A percentile compares a stretch with the other conserved stretches of the same genome.
Conservation (phyloP, 257 asterid genomes). For the Thymus quinquecostatus region DNA sequence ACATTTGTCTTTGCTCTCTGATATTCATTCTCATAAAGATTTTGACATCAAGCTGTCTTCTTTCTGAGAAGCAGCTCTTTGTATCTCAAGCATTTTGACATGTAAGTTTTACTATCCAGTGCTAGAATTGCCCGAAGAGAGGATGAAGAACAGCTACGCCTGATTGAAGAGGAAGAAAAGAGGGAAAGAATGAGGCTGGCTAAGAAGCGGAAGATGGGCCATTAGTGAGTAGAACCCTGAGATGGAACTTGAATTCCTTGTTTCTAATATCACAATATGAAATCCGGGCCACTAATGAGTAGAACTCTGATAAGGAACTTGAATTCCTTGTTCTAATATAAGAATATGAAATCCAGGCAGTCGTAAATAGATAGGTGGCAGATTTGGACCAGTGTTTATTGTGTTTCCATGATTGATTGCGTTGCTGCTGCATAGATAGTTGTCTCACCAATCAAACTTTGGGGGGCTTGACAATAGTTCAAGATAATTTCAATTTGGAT, state of each 20-base stretch:
- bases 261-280: too few relatives aligned
- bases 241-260: background rate
- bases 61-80: background rate
- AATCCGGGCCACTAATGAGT: slow-evolving; percentile 2
- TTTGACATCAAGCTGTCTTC: background rate
- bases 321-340: background rate
- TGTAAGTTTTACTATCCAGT: slow-evolving; percentile 44
- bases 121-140: slow-evolving; percentile 61
- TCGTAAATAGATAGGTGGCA: background rate
- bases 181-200: slow-evolving; percentile 62
- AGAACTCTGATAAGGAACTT: background rate
- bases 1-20: background rate
- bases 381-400: background rate
- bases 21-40: background rate
- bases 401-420: background rate
- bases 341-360: background rate
- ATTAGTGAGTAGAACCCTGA: background rate
- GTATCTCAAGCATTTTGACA: background rate
- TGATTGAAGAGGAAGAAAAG: slow-evolving; percentile 79
- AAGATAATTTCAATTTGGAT: background rate
- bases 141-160: slow-evolving; percentile 73
- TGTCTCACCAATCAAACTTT: background rate
- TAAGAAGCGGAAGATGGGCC: slow-evolving; percentile 63
- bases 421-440: slow-evolving; percentile 3
- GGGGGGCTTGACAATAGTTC: background rate